These are phyloP conservation scores for Salvia hispanica DNA, from an alignment of 257 asterid species.

Conservation along the genomic window DNA sequence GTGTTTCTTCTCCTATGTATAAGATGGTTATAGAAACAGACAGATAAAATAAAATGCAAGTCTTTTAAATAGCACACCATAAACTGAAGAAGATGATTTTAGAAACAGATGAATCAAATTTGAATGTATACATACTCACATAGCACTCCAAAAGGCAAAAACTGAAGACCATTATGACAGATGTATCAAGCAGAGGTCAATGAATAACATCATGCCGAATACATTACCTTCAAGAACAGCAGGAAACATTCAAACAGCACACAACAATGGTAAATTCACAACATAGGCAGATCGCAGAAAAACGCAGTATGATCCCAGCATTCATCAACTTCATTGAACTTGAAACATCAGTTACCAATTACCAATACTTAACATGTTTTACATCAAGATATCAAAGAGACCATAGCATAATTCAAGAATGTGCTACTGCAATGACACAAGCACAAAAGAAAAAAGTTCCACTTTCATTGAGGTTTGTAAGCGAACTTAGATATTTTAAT, in stretches of 20 bases:
- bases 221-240: not conserved
- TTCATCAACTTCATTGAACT: not conserved
- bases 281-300: not conserved
- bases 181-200: not conserved
- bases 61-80: too few relatives aligned
- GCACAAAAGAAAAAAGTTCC: slow-evolving; percentile 25
- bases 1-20: not conserved
- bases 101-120: not conserved
- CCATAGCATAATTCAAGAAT: slow-evolving; percentile 1
- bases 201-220: not conserved
- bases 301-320: not conserved
- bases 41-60: too few relatives aligned
- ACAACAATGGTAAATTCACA: not conserved
- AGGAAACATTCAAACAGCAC: not conserved
- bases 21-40: not conserved
- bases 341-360: not conserved
- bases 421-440: not conserved
- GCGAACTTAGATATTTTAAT: slow-evolving; percentile 25
- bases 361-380: not conserved
- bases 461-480: slow-evolving; percentile 30
- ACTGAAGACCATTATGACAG: not conserved
- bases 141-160: too few relatives aligned
- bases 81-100: not conserved
- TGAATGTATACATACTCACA: too few relatives aligned
- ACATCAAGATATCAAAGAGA: slow-evolving; percentile 4